These are phyloP conservation scores for Blastocrithidia nonstop DNA, from an alignment of 208 protist genomes.

Conservation along the genomic window DNA sequence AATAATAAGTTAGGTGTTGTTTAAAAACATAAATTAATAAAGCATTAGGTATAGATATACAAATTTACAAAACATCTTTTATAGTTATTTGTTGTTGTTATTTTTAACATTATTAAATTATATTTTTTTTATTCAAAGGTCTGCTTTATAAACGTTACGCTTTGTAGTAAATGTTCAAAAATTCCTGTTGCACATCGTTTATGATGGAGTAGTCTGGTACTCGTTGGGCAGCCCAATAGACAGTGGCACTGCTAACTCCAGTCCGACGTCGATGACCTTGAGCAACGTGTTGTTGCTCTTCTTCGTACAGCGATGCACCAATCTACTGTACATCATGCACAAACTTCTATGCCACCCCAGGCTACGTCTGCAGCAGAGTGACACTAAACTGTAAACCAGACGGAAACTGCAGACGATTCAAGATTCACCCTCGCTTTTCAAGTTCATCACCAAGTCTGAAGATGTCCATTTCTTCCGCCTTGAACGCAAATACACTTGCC, in stretches of 20 bases:
- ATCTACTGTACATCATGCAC: constrained; percentile 50
- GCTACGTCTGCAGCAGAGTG: constrained; percentile 74
- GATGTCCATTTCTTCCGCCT: constrained; percentile 76
- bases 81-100: background rate
- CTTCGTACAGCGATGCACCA: constrained; percentile 17
- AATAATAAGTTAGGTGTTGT: too few species aligned
- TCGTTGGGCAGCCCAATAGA: constrained; percentile 88
- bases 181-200: constrained; percentile 69
- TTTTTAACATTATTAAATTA: background rate
- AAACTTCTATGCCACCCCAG: constrained; percentile 58
- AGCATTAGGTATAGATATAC: constrained; percentile 4
- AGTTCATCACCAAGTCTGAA: constrained; percentile 79
- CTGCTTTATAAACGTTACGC: too few species aligned
- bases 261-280: constrained; percentile 17
- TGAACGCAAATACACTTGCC: constrained; percentile 82
- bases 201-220: constrained; percentile 86
- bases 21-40: background rate
- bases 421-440: constrained; percentile 78
- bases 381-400: constrained; percentile 86
- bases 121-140: too few species aligned
- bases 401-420: constrained; percentile 90
- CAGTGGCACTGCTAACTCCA: constrained; percentile 32
- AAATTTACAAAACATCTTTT: background rate
- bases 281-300: constrained; percentile 13
- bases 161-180: constrained; percentile 72